Percentiles rank a stretch among this genome's conserved stretches.
phyloP scores from a whole-genome alignment of 1,284 basidiomycete species.

The Apiotrichum gracile region DNA sequence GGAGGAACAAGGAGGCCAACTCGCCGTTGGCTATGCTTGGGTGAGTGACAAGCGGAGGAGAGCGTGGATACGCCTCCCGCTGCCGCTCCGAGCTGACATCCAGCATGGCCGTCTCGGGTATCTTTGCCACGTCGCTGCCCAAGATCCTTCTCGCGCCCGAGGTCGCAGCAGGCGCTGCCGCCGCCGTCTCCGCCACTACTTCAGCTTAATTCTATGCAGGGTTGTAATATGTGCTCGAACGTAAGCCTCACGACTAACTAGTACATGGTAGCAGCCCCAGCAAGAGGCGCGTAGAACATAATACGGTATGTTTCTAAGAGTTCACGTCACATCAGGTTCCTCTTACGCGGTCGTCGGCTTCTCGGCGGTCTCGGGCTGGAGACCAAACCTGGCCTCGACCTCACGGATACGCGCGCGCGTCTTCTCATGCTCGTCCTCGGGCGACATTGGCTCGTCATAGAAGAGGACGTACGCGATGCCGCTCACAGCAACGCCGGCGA shows the following conservation, averaged over 20 bases:
- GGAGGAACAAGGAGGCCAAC: constrained; percentile 29
- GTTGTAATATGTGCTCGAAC: not conserved
- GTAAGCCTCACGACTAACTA: not conserved
- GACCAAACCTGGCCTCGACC: too few species aligned
- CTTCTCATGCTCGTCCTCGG: too few species aligned
- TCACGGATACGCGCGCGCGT: too few species aligned
- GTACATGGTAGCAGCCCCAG: too few species aligned
- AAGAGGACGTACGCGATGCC: constrained; percentile 22
- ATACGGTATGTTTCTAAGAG: too few species aligned
- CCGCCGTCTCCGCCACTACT: not conserved
- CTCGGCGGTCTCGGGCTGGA: too few species aligned
- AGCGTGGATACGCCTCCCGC: not conserved
- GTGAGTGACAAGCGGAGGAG: constrained; percentile 17
- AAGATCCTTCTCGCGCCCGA: constrained; percentile 34
- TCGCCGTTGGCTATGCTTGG: constrained; percentile 35
- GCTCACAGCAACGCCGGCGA: constrained; percentile 27
- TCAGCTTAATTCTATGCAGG: constrained; percentile 1
- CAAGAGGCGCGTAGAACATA: too few species aligned
- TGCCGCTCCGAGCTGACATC: not conserved
- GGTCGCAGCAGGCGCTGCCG: not conserved
- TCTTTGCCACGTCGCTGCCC: constrained; percentile 33
- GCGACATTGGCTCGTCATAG: too few species aligned
- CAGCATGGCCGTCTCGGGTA: constrained; percentile 39
- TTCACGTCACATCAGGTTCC: too few species aligned
- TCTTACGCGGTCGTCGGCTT: too few species aligned